A percentile compares a stretch with the other conserved stretches of the same genome.
Evolutionary conservation across 75 land plant species (phyloP).

Genomic region (Pinus albicaulis): DNA sequence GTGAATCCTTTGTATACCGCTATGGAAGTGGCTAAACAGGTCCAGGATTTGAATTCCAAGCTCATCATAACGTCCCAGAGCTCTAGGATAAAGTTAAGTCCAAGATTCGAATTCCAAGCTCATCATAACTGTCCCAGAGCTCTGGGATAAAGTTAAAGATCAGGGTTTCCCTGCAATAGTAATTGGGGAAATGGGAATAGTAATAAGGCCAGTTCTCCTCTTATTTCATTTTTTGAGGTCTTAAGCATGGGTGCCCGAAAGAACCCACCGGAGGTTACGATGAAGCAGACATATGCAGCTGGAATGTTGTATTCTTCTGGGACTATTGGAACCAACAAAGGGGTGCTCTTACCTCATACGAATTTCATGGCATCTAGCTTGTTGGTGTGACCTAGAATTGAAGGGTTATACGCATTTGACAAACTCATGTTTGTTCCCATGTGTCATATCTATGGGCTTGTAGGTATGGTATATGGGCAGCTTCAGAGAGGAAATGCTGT

Average conservation of each 20-base stretch:
- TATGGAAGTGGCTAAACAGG: conserved; percentile 53
- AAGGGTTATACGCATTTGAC: conserved; percentile 22
- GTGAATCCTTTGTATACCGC: conserved; percentile 61
- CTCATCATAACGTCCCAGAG: conserved; percentile 55
- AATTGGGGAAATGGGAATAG: neutral
- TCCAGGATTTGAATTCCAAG: conserved; percentile 36
- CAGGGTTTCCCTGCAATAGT: conserved; percentile 28
- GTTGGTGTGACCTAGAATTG: conserved; percentile 36
- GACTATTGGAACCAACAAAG: conserved; percentile 79
- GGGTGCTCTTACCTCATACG: conserved; percentile 65
- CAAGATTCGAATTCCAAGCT: too few species aligned
- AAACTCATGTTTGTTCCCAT: conserved; percentile 57
- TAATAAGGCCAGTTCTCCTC: neutral
- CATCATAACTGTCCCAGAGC: too few species aligned
- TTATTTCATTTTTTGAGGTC: neutral
- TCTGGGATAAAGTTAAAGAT: neutral
- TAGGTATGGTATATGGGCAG: conserved; percentile 34
- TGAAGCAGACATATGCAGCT: conserved; percentile 47
- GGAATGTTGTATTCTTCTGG: conserved; percentile 80
- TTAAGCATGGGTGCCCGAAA: neutral
- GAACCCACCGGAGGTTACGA: conserved; percentile 7
- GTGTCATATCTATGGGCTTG: conserved; percentile 80
- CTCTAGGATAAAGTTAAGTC: conserved; percentile 44
- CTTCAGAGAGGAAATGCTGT: conserved; percentile 57
- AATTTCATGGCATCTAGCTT: conserved; percentile 54